Conservation (phyloP, 257 asterid species). For the Primulina huaijiensis region DNA sequence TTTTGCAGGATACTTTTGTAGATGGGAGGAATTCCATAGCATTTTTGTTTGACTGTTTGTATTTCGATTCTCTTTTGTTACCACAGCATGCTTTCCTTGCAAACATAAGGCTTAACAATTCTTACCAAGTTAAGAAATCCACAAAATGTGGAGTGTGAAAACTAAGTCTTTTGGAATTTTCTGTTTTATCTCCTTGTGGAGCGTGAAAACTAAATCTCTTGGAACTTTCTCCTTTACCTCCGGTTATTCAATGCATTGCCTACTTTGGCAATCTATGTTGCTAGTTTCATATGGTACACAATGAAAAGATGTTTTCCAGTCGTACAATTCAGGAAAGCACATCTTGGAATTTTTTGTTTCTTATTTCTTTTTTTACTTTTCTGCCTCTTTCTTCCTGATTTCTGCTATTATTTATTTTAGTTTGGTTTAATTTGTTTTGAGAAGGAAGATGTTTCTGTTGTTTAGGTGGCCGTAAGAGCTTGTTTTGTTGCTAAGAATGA, state of each 20-base stretch:
- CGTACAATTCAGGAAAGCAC: slow-evolving; percentile 7
- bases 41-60: neutral
- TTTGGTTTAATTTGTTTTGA: neutral
- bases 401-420: neutral
- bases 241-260: neutral
- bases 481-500: slow-evolving; percentile 5
- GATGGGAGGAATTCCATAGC: neutral
- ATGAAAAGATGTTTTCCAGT: slow-evolving; percentile 5
- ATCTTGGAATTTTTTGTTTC: neutral
- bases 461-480: neutral
- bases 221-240: slow-evolving; percentile 1
- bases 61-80: neutral
- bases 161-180: neutral
- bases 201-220: neutral
- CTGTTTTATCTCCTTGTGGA: neutral
- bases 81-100: neutral
- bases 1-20: slow-evolving; percentile 8
- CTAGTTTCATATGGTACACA: neutral
- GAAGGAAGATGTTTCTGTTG: slow-evolving; percentile 12
- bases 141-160: slow-evolving; percentile 1
- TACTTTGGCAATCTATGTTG: neutral
- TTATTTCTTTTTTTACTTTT: neutral
- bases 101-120: slow-evolving; percentile 1
- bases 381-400: neutral
- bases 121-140: slow-evolving; percentile 11